Conservation (phyloP, 208 protist species). For the Wallacemonas sp. region DNA sequence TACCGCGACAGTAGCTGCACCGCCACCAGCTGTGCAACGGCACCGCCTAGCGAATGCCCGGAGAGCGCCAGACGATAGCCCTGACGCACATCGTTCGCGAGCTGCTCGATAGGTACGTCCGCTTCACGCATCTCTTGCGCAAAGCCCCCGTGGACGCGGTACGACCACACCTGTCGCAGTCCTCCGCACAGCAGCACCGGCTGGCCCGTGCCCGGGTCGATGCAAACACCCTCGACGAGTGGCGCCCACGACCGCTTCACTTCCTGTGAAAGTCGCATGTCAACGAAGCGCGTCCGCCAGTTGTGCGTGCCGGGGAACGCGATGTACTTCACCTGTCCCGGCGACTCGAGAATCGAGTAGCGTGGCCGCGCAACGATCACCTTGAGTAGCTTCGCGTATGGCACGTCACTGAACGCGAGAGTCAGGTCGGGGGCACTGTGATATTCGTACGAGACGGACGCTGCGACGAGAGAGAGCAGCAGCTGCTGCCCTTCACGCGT, state of each 20-base stretch:
- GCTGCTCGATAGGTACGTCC: slow-evolving; percentile 34
- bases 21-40: slow-evolving; percentile 59
- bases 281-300: slow-evolving; percentile 56
- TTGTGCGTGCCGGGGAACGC: slow-evolving; percentile 83
- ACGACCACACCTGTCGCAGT: slow-evolving; percentile 47
- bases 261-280: slow-evolving; percentile 37
- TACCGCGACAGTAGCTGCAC: slow-evolving; percentile 43
- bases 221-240: slow-evolving; percentile 33
- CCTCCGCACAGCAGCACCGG: slow-evolving; percentile 30
- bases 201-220: background rate
- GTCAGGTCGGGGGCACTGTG: slow-evolving; percentile 47
- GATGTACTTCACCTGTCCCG: slow-evolving; percentile 69
- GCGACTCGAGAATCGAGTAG: slow-evolving; percentile 70
- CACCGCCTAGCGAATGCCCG: slow-evolving; percentile 81
- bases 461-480: slow-evolving; percentile 51
- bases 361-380: slow-evolving; percentile 29
- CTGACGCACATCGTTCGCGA: slow-evolving; percentile 42
- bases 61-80: slow-evolving; percentile 72
- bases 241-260: slow-evolving; percentile 27
- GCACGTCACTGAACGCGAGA: slow-evolving; percentile 60
- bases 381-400: slow-evolving; percentile 61
- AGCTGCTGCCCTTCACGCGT: slow-evolving; percentile 38
- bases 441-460: slow-evolving; percentile 73
- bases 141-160: slow-evolving; percentile 65
- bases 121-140: slow-evolving; percentile 53